Conservation (phyloP, 2,329 filamentous ascomycete genomes). For the Aspergillus carbonarius region DNA sequence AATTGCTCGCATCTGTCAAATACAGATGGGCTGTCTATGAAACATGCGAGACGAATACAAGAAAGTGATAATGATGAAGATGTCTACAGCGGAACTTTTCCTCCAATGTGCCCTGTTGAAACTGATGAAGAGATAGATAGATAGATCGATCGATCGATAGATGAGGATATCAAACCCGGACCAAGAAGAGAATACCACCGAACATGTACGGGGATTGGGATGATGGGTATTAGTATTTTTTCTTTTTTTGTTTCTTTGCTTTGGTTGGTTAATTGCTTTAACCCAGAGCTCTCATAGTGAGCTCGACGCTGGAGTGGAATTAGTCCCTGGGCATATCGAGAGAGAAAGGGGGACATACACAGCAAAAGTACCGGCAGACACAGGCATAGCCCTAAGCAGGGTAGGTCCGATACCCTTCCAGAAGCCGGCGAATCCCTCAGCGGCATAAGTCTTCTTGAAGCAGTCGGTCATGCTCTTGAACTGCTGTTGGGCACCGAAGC, state of each 20-base stretch:
- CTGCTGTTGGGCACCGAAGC: constrained; percentile 69
- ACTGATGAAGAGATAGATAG: constrained; percentile 12
- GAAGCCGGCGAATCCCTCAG: constrained; percentile 78
- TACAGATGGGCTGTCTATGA: background rate
- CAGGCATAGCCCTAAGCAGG: constrained; percentile 90
- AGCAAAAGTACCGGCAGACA: constrained; percentile 95
- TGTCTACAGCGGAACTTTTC: constrained; percentile 16
- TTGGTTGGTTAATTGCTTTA: constrained; percentile 21
- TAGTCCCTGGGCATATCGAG: background rate
- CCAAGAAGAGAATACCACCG: background rate
- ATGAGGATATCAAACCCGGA: background rate
- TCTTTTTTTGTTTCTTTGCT: background rate
- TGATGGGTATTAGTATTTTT: background rate
- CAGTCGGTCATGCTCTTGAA: constrained; percentile 86
- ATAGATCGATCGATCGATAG: constrained; percentile 8
- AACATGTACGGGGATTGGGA: background rate
- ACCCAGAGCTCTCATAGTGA: constrained; percentile 48
- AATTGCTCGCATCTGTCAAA: background rate
- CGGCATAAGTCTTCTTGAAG: constrained; percentile 76
- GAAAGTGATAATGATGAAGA: background rate
- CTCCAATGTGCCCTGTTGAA: constrained; percentile 14
- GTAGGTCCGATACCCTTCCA: constrained; percentile 95
- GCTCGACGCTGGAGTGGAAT: constrained; percentile 41
- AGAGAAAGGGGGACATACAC: constrained; percentile 50
- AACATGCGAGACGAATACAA: constrained; percentile 1